Evolutionary conservation across 768 basidiomycete genomes (phyloP), one percentile per base, ranked within the genome.

Genomic region (Holtermannia corniformis): DNA sequence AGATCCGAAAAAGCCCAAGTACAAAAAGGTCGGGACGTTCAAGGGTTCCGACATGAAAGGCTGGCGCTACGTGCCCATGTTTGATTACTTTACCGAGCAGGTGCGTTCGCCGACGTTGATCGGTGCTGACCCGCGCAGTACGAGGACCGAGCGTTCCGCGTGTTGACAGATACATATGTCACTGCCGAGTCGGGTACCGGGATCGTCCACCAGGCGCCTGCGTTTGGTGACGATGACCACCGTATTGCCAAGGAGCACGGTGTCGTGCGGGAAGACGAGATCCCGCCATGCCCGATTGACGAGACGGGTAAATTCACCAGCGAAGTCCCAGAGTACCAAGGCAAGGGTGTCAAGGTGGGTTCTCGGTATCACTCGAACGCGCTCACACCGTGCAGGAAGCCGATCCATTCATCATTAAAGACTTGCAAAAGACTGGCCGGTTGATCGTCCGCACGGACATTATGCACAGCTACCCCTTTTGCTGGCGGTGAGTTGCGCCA

Each of bases 161-260:
- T 99, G 14, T 71, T 99, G 13, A 78, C 80, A 20, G 95, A 99
- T 65, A 84, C 83, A 0, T 99, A 99, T 70, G 93, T 99, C 45
- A 93, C 89, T 3, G 86, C 84, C 61, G 79, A 82, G 14, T 87
- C 90, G 55, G 95, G 95, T 67, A 99, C 95, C 24, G 95, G 95
- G 63, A 92, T 97, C 64, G 95, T 99, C 25, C 95, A 99, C 71
- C 95, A 99, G 75, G 90, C 95, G 1, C 95, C 95, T 2, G 92
- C 86, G 0, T 97, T 95, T 65, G 95, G 95, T 76, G 93, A 97
- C 71, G 95, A 99, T 64, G 95, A 99, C 79, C 88, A 96, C 72
- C 86, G 95, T 49, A 81, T 99, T 63, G 85, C 87, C 23, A 78
- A 93, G 55, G 81, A 82, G 3, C 80, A 93, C 63, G 87, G 85